Evolutionary conservation across 1,284 basidiomycete species (phyloP).

Genomic region (Athelia psychrophila): DNA sequence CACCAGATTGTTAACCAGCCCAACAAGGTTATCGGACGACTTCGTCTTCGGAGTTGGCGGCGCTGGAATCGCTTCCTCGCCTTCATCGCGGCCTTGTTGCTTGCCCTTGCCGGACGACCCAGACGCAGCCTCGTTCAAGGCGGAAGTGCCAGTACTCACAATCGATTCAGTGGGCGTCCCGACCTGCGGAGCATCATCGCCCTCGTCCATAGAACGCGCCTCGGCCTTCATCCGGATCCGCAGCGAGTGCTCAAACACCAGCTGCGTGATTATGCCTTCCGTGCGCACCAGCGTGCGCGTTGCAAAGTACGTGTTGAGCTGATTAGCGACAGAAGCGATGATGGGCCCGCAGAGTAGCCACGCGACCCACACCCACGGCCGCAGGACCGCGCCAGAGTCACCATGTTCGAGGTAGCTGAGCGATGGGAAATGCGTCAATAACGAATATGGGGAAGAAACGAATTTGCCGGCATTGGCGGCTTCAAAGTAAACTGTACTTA

Average conservation of each 20-base stretch:
- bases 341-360: slow-evolving; percentile 33
- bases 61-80: slow-evolving; percentile 4
- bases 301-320: slow-evolving; percentile 28
- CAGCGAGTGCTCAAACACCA: slow-evolving; percentile 70
- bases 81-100: slow-evolving; percentile 20
- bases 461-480: too few species aligned
- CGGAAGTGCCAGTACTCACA: slow-evolving; percentile 3
- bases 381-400: slow-evolving; percentile 22
- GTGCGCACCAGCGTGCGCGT: slow-evolving; percentile 48
- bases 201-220: slow-evolving; percentile 15
- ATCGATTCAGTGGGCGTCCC: slow-evolving; percentile 6
- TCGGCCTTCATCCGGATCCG: slow-evolving; percentile 64
- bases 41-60: slow-evolving; percentile 3
- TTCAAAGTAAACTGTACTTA: not conserved
- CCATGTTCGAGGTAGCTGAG: slow-evolving; percentile 5
- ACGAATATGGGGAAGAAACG: too few species aligned
- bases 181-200: not conserved
- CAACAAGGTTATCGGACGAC: slow-evolving; percentile 27
- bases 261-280: slow-evolving; percentile 65
- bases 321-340: not conserved
- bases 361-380: slow-evolving; percentile 35
- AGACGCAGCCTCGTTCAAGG: too few species aligned
- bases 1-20: slow-evolving; percentile 43
- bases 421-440: too few species aligned
- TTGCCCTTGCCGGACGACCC: slow-evolving; percentile 16